These are phyloP conservation scores for Amanita pseudoporphyria DNA, from an alignment of 768 basidiomycete species.

Conservation along the genomic window DNA sequence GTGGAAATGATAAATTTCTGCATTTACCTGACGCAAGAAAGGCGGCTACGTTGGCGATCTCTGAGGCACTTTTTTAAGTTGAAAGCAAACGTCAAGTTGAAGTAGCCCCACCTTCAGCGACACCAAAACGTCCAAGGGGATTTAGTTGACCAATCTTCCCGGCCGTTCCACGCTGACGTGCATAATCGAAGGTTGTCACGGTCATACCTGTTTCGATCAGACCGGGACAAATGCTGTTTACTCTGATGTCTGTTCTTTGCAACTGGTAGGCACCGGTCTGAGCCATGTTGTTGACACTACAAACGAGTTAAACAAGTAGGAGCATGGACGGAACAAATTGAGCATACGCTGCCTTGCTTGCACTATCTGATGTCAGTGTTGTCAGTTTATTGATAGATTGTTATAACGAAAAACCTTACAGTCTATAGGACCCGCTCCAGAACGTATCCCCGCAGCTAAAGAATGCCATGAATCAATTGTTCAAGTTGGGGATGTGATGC, in stretches of 20 bases:
- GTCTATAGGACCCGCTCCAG: slow-evolving; percentile 74
- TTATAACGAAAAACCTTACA: slow-evolving; percentile 37
- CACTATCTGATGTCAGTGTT: slow-evolving; percentile 51
- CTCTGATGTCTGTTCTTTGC: slow-evolving; percentile 72
- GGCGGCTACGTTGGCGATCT: slow-evolving; percentile 78
- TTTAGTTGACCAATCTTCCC: slow-evolving; percentile 80
- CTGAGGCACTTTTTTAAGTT: slow-evolving; percentile 27
- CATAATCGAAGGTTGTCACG: slow-evolving; percentile 60
- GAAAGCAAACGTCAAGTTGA: not conserved
- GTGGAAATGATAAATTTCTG: not conserved
- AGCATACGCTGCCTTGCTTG: slow-evolving; percentile 80
- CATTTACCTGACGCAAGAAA: slow-evolving; percentile 80
- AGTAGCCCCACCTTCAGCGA: slow-evolving; percentile 55
- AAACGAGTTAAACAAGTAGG: not conserved
- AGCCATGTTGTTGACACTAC: slow-evolving; percentile 81
- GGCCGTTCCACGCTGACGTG: slow-evolving; percentile 63
- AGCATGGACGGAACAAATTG: not conserved
- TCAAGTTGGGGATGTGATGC: slow-evolving; percentile 14
- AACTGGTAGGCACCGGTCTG: slow-evolving; percentile 76
- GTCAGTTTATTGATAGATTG: not conserved
- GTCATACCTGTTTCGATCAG: slow-evolving; percentile 96
- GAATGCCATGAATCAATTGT: not conserved
- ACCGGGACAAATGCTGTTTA: slow-evolving; percentile 87
- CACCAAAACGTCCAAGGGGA: slow-evolving; percentile 72
- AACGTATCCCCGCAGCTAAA: slow-evolving; percentile 71